These are phyloP conservation scores for Podila epigama DNA, from an alignment of 192 early-diverging fungal genomes.

Conservation along the genomic window DNA sequence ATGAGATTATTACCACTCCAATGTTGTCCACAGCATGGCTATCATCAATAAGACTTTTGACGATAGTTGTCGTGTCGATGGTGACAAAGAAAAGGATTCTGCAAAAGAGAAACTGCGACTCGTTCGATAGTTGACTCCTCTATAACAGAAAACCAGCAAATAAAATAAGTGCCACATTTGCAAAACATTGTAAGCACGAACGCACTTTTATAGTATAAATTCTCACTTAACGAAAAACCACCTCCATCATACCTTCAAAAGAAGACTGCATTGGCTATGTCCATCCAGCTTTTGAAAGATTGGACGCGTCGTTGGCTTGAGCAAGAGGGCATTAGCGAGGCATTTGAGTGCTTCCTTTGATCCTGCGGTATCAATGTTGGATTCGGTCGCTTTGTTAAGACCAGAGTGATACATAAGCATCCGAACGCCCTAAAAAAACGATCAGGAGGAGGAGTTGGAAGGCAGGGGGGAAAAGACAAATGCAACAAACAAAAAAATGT, in stretches of 20 bases:
- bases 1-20: constrained; percentile 54
- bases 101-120: constrained; percentile 66
- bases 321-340: constrained; percentile 69
- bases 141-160: neutral
- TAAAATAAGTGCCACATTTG: neutral
- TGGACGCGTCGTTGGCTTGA: constrained; percentile 54
- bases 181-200: neutral
- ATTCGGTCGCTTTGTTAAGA: constrained; percentile 19
- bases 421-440: constrained; percentile 51
- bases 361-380: constrained; percentile 37
- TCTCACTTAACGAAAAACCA: neutral
- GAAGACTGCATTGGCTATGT: constrained; percentile 29
- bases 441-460: too few species aligned
- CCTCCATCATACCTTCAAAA: constrained; percentile 53
- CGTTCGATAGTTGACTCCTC: constrained; percentile 46
- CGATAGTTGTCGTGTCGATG: constrained; percentile 48
- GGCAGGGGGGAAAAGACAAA: neutral
- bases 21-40: constrained; percentile 42
- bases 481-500: neutral
- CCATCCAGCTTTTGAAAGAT: constrained; percentile 57
- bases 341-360: constrained; percentile 70
- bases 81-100: constrained; percentile 77
- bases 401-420: constrained; percentile 45
- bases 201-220: neutral
- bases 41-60: constrained; percentile 51